phyloP scores from a whole-genome alignment of 169 alveolate species.

The Plasmodium gallinaceum region DNA sequence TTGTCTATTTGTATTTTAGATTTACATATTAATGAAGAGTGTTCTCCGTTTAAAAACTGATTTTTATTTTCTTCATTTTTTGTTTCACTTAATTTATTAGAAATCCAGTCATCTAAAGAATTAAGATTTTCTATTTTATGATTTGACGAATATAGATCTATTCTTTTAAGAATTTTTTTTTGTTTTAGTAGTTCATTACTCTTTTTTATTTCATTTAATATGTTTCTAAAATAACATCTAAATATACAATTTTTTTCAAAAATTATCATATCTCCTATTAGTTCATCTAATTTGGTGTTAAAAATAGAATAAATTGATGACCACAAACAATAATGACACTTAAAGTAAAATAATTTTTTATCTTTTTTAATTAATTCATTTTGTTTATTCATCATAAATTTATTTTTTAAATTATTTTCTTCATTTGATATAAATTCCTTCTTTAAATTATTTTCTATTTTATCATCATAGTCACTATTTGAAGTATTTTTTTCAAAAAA shows the following conservation, averaged over 20 bases:
- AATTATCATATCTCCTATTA: constrained; percentile 61
- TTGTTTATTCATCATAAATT: too few species aligned
- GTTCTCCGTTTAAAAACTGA: not conserved
- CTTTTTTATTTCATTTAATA: constrained; percentile 40
- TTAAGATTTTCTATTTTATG: constrained; percentile 32
- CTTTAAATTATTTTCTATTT: not conserved
- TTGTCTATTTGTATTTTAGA: constrained; percentile 46
- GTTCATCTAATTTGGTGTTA: constrained; percentile 46
- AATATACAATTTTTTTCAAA: constrained; percentile 32
- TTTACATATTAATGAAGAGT: constrained; percentile 10
- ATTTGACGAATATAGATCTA: constrained; percentile 4
- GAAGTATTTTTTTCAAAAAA: not conserved
- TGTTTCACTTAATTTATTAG: not conserved
- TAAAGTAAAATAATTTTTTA: constrained; percentile 38
- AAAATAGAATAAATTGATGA: constrained; percentile 21
- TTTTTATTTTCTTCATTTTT: not conserved
- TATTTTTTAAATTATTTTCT: not conserved
- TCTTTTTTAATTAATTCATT: constrained; percentile 18
- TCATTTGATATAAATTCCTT: constrained; percentile 1
- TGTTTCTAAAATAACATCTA: constrained; percentile 21
- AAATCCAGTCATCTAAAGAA: constrained; percentile 1
- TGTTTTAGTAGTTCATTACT: constrained; percentile 40
- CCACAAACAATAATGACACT: constrained; percentile 69
- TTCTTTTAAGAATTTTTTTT: constrained; percentile 26
- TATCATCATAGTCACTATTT: constrained; percentile 11